A percentile compares a stretch with the other conserved stretches of the same genome.
phyloP scores from a whole-genome alignment of 371 early-diverging fungal species.

The Lichtheimia ramosa region DNA sequence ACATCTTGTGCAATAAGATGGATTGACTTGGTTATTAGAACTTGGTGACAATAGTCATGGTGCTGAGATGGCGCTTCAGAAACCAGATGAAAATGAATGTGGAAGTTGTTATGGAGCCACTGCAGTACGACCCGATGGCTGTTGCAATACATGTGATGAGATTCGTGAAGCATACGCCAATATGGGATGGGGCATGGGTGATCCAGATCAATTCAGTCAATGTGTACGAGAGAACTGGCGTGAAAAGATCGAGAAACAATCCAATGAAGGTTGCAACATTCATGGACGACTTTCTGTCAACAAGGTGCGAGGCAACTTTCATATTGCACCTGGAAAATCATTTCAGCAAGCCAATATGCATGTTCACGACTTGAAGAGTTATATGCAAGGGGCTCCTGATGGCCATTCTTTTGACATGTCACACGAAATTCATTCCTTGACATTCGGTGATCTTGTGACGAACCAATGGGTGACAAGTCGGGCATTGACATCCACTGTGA shows the following conservation, averaged over 20 bases:
- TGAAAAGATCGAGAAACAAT: slow-evolving; percentile 74
- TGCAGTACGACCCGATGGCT: slow-evolving; percentile 63
- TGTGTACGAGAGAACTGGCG: slow-evolving; percentile 88
- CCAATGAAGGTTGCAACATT: slow-evolving; percentile 76
- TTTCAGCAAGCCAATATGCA: slow-evolving; percentile 81
- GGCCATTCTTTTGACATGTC: slow-evolving; percentile 56
- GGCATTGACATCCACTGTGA: slow-evolving; percentile 51
- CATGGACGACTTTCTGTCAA: slow-evolving; percentile 83
- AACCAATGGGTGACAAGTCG: slow-evolving; percentile 6
- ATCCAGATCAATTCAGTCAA: slow-evolving; percentile 83
- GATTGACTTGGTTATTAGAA: slow-evolving; percentile 23
- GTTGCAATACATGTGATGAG: slow-evolving; percentile 95
- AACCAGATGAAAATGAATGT: slow-evolving; percentile 66
- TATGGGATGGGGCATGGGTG: slow-evolving; percentile 79
- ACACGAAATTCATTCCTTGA: slow-evolving; percentile 81
- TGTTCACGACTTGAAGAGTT: slow-evolving; percentile 78
- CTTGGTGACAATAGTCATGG: slow-evolving; percentile 48
- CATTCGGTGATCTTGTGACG: slow-evolving; percentile 66
- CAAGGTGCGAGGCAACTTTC: slow-evolving; percentile 92
- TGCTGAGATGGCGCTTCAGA: slow-evolving; percentile 36
- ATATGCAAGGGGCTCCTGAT: slow-evolving; percentile 43
- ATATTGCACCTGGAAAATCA: slow-evolving; percentile 90
- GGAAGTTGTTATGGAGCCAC: slow-evolving; percentile 89
- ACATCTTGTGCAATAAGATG: background rate
- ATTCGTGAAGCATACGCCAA: slow-evolving; percentile 84